A percentile compares a stretch with the other conserved stretches of the same genome.
Evolutionary conservation across 2,329 filamentous ascomycete species (phyloP).

Genomic region (Xylaria sp.): DNA sequence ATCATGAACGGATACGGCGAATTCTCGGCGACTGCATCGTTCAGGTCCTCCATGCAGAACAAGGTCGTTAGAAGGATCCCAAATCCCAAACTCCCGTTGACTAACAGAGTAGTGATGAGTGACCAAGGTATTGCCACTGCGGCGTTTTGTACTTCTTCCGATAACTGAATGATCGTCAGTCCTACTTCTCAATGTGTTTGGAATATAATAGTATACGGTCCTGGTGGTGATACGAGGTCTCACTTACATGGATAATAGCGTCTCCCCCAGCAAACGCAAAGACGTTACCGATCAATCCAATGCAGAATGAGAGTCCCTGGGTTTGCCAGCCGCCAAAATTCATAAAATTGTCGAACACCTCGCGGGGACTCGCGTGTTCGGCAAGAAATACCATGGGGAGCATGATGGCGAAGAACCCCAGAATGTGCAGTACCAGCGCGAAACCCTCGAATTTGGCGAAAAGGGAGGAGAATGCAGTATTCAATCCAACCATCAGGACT

Average conservation of each 20-base stretch:
- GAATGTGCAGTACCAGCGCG: slow-evolving; percentile 37
- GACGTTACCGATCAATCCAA: slow-evolving; percentile 16
- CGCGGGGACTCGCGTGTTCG: slow-evolving; percentile 30
- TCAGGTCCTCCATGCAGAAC: slow-evolving; percentile 49
- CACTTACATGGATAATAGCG: slow-evolving; percentile 29
- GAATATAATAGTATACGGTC: neutral
- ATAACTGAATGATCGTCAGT: slow-evolving; percentile 32
- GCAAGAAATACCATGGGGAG: slow-evolving; percentile 34
- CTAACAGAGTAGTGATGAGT: slow-evolving; percentile 42
- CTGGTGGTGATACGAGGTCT: neutral
- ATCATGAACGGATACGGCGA: slow-evolving; percentile 55
- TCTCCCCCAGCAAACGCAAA: slow-evolving; percentile 36
- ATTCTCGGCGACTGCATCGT: slow-evolving; percentile 37
- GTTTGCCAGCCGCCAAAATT: slow-evolving; percentile 45
- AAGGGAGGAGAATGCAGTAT: slow-evolving; percentile 24
- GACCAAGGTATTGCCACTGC: slow-evolving; percentile 45
- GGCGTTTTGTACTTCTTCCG: slow-evolving; percentile 44
- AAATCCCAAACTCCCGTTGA: slow-evolving; percentile 50
- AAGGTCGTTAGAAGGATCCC: slow-evolving; percentile 49
- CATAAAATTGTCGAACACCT: slow-evolving; percentile 43
- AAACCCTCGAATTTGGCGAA: slow-evolving; percentile 37
- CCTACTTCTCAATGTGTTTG: neutral
- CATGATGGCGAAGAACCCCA: slow-evolving; percentile 26
- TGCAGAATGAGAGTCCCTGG: slow-evolving; percentile 34
- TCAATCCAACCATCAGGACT: slow-evolving; percentile 38